phyloP scores from a whole-genome alignment of 768 basidiomycete genomes.

The Naganishia kalamii region DNA sequence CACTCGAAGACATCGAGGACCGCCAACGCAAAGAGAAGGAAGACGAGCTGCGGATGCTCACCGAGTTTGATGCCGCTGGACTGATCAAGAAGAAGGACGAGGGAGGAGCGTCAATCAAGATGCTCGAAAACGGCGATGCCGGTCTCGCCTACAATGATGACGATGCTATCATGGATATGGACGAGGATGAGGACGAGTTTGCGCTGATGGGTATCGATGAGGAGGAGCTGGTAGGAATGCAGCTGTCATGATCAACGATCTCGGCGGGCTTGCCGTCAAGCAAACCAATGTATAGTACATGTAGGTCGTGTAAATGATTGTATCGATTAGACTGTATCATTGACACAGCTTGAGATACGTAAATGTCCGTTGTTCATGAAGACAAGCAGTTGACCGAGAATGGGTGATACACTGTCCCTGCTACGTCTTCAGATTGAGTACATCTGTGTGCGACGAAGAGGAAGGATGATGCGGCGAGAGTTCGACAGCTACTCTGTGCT shows the following conservation, averaged over 20 bases:
- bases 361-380: no score
- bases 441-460: no score
- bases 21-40: conserved; percentile 75
- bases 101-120: background rate
- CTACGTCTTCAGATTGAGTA: no score
- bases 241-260: conserved; percentile 12
- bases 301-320: no score
- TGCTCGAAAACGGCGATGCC: conserved; percentile 19
- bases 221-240: conserved; percentile 28
- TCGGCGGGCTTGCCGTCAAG: no score
- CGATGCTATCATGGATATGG: conserved; percentile 25
- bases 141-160: conserved; percentile 19
- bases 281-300: no score
- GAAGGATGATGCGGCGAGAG: no score
- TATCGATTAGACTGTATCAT: no score
- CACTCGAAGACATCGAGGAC: conserved; percentile 79
- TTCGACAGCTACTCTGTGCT: no score
- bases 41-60: conserved; percentile 51
- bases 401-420: no score
- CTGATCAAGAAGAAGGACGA: conserved; percentile 16
- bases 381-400: no score
- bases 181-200: conserved; percentile 27
- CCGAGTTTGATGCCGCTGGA: conserved; percentile 45
- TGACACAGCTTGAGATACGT: no score
- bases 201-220: conserved; percentile 27